A percentile compares a stretch with the other conserved stretches of the same genome.
Conservation (phyloP, 441 rosid genomes). For the Syzygium malaccense region DNA sequence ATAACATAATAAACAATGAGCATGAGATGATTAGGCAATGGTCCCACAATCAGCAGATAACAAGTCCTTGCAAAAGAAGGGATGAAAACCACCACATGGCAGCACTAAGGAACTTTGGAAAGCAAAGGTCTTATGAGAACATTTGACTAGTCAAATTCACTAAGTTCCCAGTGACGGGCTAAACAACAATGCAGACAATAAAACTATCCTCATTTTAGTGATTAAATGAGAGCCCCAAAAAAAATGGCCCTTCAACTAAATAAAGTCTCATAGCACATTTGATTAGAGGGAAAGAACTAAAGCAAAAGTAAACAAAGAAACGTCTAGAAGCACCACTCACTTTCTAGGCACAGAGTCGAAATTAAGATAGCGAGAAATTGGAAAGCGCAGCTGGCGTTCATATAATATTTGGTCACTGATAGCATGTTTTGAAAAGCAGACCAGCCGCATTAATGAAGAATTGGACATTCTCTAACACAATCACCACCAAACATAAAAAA, state of each 20-base stretch:
- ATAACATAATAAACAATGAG: background rate
- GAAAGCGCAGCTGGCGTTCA: background rate
- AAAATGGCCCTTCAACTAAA: background rate
- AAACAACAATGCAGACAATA: background rate
- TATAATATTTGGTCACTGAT: background rate
- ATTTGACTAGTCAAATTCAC: background rate
- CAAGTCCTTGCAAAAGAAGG: background rate
- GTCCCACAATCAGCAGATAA: background rate
- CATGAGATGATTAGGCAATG: background rate
- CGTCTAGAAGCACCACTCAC: background rate
- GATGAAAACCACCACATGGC: background rate
- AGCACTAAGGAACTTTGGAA: background rate
- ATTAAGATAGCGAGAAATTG: background rate
- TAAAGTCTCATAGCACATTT: background rate
- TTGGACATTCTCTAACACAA: background rate
- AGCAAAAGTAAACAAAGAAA: background rate
- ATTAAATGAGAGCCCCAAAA: background rate
- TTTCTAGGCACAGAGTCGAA: background rate
- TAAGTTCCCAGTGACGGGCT: background rate
- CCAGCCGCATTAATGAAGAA: background rate
- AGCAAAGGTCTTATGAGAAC: background rate
- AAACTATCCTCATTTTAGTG: background rate
- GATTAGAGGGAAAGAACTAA: background rate
- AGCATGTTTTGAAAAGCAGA: background rate
- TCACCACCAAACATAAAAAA: background rate